These are phyloP conservation scores for Monosporozyma aerobia DNA, from an alignment of 805 yeast species.

Conservation along the genomic window DNA sequence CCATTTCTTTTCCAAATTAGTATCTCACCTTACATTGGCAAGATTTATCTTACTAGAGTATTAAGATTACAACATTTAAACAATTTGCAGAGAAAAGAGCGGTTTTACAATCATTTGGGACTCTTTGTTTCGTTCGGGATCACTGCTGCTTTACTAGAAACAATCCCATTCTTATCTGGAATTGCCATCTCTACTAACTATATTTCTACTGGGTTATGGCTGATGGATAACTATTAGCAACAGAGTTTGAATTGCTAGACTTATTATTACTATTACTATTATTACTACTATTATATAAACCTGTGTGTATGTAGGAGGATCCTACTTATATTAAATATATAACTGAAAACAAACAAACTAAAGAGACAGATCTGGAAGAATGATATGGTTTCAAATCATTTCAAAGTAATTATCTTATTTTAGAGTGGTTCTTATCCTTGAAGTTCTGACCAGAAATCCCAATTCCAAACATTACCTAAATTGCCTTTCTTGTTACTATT, in stretches of 20 bases:
- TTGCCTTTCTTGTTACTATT: neutral
- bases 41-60: conserved; percentile 21
- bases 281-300: neutral
- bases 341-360: neutral
- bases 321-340: neutral
- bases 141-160: conserved; percentile 22
- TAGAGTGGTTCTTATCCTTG: neutral
- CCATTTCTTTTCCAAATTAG: conserved; percentile 20
- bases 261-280: neutral
- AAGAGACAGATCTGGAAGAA: neutral
- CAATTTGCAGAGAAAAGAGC: conserved; percentile 16
- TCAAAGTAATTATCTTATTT: neutral
- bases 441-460: conserved; percentile 23
- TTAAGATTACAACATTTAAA: conserved; percentile 15
- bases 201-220: conserved; percentile 21
- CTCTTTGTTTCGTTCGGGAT: conserved; percentile 25
- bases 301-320: neutral
- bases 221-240: conserved; percentile 8
- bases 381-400: neutral
- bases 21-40: conserved; percentile 23
- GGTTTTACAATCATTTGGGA: conserved; percentile 21
- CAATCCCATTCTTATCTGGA: conserved; percentile 23
- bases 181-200: conserved; percentile 18
- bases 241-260: neutral
- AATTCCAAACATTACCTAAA: conserved; percentile 22